Percentiles rank a stretch among this genome's conserved stretches.
Evolutionary conservation across 257 asterid genomes (phyloP).

Genomic region (Lantana camara): DNA sequence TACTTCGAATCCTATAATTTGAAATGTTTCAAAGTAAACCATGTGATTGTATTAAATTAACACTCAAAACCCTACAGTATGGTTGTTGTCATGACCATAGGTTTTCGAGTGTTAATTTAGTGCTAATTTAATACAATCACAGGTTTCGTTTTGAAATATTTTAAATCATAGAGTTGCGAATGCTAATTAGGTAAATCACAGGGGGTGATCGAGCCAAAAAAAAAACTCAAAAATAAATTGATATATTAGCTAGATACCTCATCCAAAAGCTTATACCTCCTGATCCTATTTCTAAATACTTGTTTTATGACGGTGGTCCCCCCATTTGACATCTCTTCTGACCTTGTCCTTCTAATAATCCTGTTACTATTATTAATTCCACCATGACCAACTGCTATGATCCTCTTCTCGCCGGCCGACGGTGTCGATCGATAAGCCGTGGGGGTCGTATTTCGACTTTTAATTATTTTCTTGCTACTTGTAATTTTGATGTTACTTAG

Average conservation of each 20-base stretch:
- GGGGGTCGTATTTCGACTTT: constrained; percentile 35
- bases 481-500: constrained; percentile 15
- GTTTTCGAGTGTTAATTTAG: no score
- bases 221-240: no score
- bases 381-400: constrained; percentile 13
- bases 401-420: constrained; percentile 36
- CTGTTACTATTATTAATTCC: constrained; percentile 24
- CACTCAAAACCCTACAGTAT: no score
- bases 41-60: no score
- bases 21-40: no score
- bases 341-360: constrained; percentile 49
- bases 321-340: constrained; percentile 45
- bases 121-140: no score
- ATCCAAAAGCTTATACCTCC: constrained; percentile 73
- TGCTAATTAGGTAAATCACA: no score
- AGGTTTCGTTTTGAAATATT: no score
- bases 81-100: no score
- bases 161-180: no score
- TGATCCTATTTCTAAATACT: constrained; percentile 56
- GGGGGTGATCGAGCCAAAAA: no score
- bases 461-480: constrained; percentile 36
- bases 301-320: constrained; percentile 40
- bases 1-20: no score
- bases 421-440: constrained; percentile 34
- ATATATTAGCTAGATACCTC: constrained; percentile 56